Evolutionary conservation across 495 filamentous ascomycete species (phyloP).

Genomic region (Neurospora sp.): DNA sequence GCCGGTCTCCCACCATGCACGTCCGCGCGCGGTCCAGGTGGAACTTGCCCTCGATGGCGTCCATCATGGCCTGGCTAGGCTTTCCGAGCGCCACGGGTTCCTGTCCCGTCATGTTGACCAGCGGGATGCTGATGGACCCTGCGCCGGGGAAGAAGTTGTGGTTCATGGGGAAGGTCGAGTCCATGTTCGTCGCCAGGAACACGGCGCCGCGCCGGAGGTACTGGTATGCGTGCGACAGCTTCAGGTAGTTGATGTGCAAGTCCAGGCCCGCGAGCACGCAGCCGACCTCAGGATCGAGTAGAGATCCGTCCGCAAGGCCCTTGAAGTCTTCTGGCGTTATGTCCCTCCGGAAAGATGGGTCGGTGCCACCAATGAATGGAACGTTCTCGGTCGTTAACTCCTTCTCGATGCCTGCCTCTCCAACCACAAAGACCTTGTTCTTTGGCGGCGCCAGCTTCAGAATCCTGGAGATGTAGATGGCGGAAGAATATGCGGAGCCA

Average conservation of each 20-base stretch:
- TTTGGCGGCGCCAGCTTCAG: constrained; percentile 63
- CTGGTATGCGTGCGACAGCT: constrained; percentile 71
- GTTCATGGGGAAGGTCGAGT: constrained; percentile 74
- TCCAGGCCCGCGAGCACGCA: constrained; percentile 85
- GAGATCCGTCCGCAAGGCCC: constrained; percentile 60
- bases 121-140: constrained; percentile 67
- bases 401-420: constrained; percentile 83
- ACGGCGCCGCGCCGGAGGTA: constrained; percentile 76
- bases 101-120: constrained; percentile 62
- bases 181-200: constrained; percentile 89
- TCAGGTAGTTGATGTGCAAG: constrained; percentile 90
- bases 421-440: constrained; percentile 89
- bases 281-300: constrained; percentile 78
- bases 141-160: constrained; percentile 84
- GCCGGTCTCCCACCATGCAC: constrained; percentile 93
- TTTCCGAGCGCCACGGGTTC: constrained; percentile 77
- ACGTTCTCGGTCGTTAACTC: constrained; percentile 72
- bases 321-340: constrained; percentile 72
- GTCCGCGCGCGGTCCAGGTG: constrained; percentile 70
- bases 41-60: constrained; percentile 94
- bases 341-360: constrained; percentile 63
- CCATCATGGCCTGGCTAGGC: constrained; percentile 98
- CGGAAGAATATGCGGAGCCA: constrained; percentile 85
- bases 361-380: constrained; percentile 79
- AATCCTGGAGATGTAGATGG: constrained; percentile 93